Base-by-base conservation (phyloP, 129 eudicot genomes). In the Cynara cardunculus region DNA sequence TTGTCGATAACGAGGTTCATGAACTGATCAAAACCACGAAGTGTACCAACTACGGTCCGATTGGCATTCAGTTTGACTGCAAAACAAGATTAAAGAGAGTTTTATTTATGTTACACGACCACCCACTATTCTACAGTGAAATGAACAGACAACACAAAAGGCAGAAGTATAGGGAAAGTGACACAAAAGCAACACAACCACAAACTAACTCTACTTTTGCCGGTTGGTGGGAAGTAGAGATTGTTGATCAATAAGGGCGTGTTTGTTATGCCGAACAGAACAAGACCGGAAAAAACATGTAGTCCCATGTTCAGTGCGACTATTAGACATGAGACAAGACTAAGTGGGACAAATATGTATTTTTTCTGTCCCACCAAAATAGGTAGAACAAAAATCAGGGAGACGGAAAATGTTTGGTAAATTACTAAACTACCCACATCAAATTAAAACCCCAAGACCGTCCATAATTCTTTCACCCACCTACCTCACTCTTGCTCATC, bases 31-130 rank as follows among this genome's bases (percentile, higher is more conserved):
- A 88, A 88, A 7, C 91, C 91, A 71, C 89, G 91, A 44, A 88
- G 91, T 34, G 89, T 85, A 10, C 91, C 91, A 2, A 76, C 83
- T 71, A 88, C 91, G 53, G 83, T 88, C 34, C 89, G 70, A 46
- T 88, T 88, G 1, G 91, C 91, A 80, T 88, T 88, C 87, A 88
- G 84, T 80, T 88, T 88, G 87, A 88, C 91, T 88, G 72, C 78
- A 79, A 85, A 28, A 61, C 69, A 80, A 69, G 35, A 70, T 13
- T 4, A 28, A 71, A 18, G 56, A 61, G 3, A 9, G 19, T 59
- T 21, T 28, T 3, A 3, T 4, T 56, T 31, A 28, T 18, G 62
- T n/a, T 3, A 35, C 6, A 30, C 30, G 2, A 13, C 28, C 53
- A 59, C 11, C n/a, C 32, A 49, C 61, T 49, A 5, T 49, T 14